phyloP scores from a whole-genome alignment of 2,329 filamentous ascomycete genomes.

The Pestalotiopsis fici region DNA sequence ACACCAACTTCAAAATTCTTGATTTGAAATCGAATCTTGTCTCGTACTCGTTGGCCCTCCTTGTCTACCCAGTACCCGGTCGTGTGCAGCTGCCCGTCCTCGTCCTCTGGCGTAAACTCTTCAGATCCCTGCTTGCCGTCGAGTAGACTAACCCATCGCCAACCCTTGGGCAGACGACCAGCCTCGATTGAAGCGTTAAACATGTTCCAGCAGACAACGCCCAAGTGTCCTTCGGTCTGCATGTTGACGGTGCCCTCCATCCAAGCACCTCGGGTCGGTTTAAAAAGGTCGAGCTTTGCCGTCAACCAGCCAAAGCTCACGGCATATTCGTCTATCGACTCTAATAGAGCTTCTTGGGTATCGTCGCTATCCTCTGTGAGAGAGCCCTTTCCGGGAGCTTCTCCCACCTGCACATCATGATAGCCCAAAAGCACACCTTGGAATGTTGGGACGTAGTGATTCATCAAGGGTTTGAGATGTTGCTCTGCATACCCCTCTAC shows the following conservation, averaged over 20 bases:
- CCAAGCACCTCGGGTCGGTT: conserved; percentile 70
- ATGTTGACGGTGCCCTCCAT: conserved; percentile 83
- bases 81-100: conserved; percentile 52
- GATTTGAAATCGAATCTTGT: conserved; percentile 75
- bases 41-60: conserved; percentile 68
- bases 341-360: conserved; percentile 43
- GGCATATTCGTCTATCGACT: conserved; percentile 77
- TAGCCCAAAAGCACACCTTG: conserved; percentile 76
- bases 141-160: conserved; percentile 75
- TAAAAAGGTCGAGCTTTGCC: conserved; percentile 81
- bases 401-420: conserved; percentile 66
- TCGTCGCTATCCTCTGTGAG: conserved; percentile 47
- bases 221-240: conserved; percentile 86
- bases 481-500: conserved; percentile 72
- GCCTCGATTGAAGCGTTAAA: conserved; percentile 90
- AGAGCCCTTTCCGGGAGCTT: conserved; percentile 52
- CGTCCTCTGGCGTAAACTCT: conserved; percentile 41
- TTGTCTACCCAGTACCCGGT: conserved; percentile 77
- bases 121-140: conserved; percentile 34
- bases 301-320: conserved; percentile 88
- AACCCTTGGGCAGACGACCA: conserved; percentile 71
- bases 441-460: conserved; percentile 74
- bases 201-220: conserved; percentile 84
- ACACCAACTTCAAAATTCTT: conserved; percentile 81
- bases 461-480: conserved; percentile 72